These are phyloP conservation scores for Cucurbita argyrosperma DNA, from an alignment of 306 rosid genomes.

Conservation along the genomic window DNA sequence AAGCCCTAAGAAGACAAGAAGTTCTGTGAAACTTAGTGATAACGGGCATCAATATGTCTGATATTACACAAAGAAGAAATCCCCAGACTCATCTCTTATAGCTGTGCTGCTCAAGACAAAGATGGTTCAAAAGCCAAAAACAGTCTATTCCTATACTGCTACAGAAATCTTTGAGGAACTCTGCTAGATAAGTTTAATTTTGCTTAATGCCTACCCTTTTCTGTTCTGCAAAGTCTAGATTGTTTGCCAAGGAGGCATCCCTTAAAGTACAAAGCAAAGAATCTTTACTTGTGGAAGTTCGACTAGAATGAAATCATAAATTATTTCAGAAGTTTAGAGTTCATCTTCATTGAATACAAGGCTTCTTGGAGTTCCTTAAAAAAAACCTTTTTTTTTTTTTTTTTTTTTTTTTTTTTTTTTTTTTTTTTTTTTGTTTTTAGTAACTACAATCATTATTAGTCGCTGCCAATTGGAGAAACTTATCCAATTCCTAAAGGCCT, in stretches of 20 bases:
- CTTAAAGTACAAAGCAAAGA: not conserved
- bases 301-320: not conserved
- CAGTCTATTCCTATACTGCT: not conserved
- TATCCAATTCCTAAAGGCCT: not conserved
- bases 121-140: not conserved
- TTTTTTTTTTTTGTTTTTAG: not conserved
- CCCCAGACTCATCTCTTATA: not conserved
- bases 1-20: not conserved
- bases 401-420: no score
- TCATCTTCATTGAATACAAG: not conserved
- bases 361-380: not conserved
- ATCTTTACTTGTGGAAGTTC: not conserved
- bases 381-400: not conserved
- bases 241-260: not conserved
- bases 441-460: not conserved
- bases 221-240: not conserved
- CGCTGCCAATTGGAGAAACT: not conserved
- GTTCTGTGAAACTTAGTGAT: not conserved
- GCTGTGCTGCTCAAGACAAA: not conserved
- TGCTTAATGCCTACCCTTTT: not conserved
- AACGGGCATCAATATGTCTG: not conserved
- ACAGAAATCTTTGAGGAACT: not conserved
- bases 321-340: not conserved
- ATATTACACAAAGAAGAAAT: not conserved
- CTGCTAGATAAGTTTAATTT: not conserved